Evolutionary conservation across 352 stramenopile species (phyloP).

Genomic region (Globisporangium iwayamae): DNA sequence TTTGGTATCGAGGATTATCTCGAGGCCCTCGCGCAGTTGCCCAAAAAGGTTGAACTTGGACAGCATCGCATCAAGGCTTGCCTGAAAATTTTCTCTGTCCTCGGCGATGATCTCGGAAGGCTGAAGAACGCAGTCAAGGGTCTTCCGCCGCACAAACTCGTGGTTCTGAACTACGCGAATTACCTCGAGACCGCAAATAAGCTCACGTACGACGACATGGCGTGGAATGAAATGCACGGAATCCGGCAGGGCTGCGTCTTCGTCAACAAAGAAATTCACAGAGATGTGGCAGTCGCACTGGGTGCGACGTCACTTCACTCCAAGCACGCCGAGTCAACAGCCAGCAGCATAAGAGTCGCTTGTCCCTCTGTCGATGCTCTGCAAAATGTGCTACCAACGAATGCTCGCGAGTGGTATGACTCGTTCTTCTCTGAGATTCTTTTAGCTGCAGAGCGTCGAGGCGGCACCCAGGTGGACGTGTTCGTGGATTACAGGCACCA

Average conservation of each 20-base stretch:
- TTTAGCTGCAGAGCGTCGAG: conserved; percentile 46
- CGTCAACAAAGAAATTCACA: conserved; percentile 43
- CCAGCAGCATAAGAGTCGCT: conserved; percentile 40
- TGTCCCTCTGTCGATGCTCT: conserved; percentile 42
- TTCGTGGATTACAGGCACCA: conserved; percentile 69
- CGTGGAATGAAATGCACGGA: conserved; percentile 64
- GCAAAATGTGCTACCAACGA: conserved; percentile 35
- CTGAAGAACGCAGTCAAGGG: conserved; percentile 24
- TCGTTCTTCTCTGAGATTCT: conserved; percentile 59
- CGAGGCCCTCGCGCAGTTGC: conserved; percentile 42
- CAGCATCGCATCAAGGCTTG: conserved; percentile 31
- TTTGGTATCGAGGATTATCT: conserved; percentile 60
- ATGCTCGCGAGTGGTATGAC: conserved; percentile 31
- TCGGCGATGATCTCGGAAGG: conserved; percentile 26
- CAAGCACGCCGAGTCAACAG: conserved; percentile 56
- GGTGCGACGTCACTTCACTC: conserved; percentile 63
- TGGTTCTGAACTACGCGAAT: conserved; percentile 39
- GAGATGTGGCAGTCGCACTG: conserved; percentile 40
- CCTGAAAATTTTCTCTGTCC: conserved; percentile 43
- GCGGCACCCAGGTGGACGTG: conserved; percentile 56
- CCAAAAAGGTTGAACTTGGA: conserved; percentile 23
- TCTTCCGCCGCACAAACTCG: conserved; percentile 33
- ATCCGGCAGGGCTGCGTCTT: conserved; percentile 47
- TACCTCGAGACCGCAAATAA: conserved; percentile 28
- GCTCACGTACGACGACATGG: conserved; percentile 73